Percentiles rank a stretch among this genome's conserved stretches.
These are phyloP conservation scores for Mortierella sp. DNA, from an alignment of 371 early-diverging fungal genomes.

Conservation along the genomic window DNA sequence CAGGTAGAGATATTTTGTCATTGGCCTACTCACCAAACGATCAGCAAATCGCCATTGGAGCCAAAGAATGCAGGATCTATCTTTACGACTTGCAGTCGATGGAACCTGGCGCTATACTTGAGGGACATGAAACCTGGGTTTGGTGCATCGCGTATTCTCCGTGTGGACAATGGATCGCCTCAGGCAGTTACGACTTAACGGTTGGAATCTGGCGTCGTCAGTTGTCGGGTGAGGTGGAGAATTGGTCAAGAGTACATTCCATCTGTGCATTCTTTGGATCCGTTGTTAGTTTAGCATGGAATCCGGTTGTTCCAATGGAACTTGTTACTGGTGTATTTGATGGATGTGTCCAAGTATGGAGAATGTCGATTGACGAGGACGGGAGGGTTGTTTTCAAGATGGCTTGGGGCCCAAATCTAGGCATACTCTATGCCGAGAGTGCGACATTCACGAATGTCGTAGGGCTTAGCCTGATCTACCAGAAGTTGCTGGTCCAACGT, in stretches of 20 bases:
- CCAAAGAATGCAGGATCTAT: too few species aligned
- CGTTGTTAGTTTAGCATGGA: background rate
- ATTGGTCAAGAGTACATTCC: background rate
- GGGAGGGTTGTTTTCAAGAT: background rate
- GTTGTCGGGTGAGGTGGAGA: background rate
- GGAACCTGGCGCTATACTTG: background rate
- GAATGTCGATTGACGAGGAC: background rate
- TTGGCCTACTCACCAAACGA: too few species aligned
- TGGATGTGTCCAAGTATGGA: too few species aligned
- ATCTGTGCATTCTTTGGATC: background rate
- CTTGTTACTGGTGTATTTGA: background rate
- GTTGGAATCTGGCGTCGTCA: constrained; percentile 22
- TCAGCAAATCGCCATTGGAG: too few species aligned
- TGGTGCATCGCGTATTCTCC: background rate
- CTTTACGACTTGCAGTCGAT: background rate
- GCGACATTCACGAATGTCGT: background rate
- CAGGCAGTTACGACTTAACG: background rate
- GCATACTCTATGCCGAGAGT: background rate
- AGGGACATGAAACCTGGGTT: background rate
- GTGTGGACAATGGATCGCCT: too few species aligned
- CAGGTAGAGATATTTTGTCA: too few species aligned
- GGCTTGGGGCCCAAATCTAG: background rate
- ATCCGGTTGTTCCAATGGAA: background rate
- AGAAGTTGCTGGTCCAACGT: too few species aligned
- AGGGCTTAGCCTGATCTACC: background rate